A percentile compares a stretch with the other conserved stretches of the same genome.
Evolutionary conservation across 2,329 filamentous ascomycete genomes (phyloP).

Genomic region (Cladorrhinum sp.): DNA sequence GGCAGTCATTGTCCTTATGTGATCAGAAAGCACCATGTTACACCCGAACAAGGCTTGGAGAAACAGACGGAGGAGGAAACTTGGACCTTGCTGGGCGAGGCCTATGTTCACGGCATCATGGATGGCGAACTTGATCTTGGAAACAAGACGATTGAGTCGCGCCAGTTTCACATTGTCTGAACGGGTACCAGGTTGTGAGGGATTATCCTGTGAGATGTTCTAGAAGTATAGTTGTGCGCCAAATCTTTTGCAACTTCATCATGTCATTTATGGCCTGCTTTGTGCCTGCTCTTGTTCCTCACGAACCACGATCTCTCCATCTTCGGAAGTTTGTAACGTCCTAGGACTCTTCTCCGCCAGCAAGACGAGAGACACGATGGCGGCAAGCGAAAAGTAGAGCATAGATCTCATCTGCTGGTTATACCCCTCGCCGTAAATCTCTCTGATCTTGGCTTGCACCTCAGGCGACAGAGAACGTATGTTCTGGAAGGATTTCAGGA

Average conservation of each 20-base stretch:
- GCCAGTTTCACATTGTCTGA: neutral
- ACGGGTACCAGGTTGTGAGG: too few species aligned
- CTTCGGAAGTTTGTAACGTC: constrained; percentile 10
- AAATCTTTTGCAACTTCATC: neutral
- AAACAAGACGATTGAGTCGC: neutral
- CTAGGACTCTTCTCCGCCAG: constrained; percentile 27
- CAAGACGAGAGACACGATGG: constrained; percentile 21
- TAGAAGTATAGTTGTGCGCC: neutral
- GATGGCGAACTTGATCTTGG: neutral
- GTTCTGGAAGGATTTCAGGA: constrained; percentile 11
- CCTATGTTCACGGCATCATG: constrained; percentile 4
- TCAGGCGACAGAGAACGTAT: constrained; percentile 19
- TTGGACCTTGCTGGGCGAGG: neutral
- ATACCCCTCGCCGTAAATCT: constrained; percentile 14
- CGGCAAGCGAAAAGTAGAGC: constrained; percentile 28
- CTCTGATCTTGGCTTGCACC: constrained; percentile 13
- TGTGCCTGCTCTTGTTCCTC: neutral
- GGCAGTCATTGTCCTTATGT: neutral
- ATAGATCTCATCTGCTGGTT: constrained; percentile 25
- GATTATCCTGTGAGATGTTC: neutral
- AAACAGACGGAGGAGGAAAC: neutral
- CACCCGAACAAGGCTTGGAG: neutral
- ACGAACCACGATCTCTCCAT: constrained; percentile 9
- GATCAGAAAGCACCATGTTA: too few species aligned
- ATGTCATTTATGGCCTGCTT: neutral